Conservation (phyloP, 2,329 filamentous ascomycete genomes). For the Stenocarpella maydis region DNA sequence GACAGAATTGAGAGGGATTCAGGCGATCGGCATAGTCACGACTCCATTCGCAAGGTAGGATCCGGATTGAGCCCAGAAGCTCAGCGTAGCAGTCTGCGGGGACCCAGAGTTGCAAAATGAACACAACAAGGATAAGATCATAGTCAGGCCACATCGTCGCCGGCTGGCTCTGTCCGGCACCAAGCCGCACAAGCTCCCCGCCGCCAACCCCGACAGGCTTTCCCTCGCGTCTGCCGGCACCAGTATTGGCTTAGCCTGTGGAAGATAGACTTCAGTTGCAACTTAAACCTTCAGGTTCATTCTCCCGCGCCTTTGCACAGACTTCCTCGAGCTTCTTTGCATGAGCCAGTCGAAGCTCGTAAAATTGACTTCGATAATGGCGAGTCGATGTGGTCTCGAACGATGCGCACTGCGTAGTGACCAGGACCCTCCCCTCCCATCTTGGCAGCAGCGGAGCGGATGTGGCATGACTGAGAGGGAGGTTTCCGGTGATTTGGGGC, state of each 20-base stretch:
- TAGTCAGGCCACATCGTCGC: conserved; percentile 18
- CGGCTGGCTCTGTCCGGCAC: conserved; percentile 15
- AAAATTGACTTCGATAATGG: conserved; percentile 18
- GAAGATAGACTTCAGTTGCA: conserved; percentile 22
- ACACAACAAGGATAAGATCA: background rate
- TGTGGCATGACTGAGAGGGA: conserved; percentile 3
- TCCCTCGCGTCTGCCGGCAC: conserved; percentile 1
- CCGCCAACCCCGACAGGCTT: conserved; percentile 23
- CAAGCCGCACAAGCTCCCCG: background rate
- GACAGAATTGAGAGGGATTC: background rate
- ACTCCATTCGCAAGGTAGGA: conserved; percentile 4
- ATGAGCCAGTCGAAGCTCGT: background rate
- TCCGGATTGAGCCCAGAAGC: conserved; percentile 5
- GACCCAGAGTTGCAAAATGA: background rate
- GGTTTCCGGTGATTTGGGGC: background rate
- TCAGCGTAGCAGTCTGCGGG: conserved; percentile 1
- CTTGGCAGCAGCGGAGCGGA: conserved; percentile 26
- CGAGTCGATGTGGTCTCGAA: conserved; percentile 9
- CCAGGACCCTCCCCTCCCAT: background rate
- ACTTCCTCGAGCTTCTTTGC: conserved; percentile 6
- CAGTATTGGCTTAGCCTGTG: conserved; percentile 11
- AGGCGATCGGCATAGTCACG: too few species aligned
- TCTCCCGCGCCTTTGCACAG: background rate
- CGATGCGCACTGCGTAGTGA: background rate
- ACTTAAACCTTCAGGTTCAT: conserved; percentile 19